phyloP scores from a whole-genome alignment of 2,329 filamentous ascomycete species.

The Hymenoscyphus occultus region DNA sequence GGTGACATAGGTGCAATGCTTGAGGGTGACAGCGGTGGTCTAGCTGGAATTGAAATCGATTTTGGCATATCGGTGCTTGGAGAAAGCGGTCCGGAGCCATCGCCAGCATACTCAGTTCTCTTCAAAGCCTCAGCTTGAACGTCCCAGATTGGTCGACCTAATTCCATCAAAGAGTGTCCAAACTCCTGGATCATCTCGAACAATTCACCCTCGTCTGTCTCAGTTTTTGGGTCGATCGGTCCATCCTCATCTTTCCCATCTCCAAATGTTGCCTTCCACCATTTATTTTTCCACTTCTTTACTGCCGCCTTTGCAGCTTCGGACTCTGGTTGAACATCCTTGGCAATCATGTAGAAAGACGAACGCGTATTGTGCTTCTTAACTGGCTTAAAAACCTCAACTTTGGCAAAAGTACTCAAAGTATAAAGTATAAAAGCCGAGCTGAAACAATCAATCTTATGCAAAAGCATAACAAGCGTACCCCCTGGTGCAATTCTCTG shows the following conservation, averaged over 20 bases:
- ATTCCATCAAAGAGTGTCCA: slow-evolving; percentile 18
- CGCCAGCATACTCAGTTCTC: slow-evolving; percentile 21
- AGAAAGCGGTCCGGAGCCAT: slow-evolving; percentile 1
- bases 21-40: not conserved
- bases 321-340: slow-evolving; percentile 20
- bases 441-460: slow-evolving; percentile 27
- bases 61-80: not conserved
- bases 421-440: slow-evolving; percentile 23
- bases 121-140: slow-evolving; percentile 27
- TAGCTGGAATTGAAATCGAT: not conserved
- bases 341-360: slow-evolving; percentile 33
- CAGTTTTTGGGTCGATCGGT: slow-evolving; percentile 10
- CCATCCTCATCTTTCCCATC: slow-evolving; percentile 14
- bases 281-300: slow-evolving; percentile 25
- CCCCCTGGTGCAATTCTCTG: slow-evolving; percentile 22
- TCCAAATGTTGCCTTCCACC: slow-evolving; percentile 28
- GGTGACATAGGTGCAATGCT: not conserved
- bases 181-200: slow-evolving; percentile 22
- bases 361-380: slow-evolving; percentile 23
- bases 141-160: slow-evolving; percentile 25
- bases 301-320: slow-evolving; percentile 18
- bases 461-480: slow-evolving; percentile 29
- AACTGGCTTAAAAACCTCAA: slow-evolving; percentile 29
- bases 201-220: slow-evolving; percentile 12
- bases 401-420: slow-evolving; percentile 26